Evolutionary conservation across 2,329 filamentous ascomycete species (phyloP), one percentile per base, ranked within the genome.

Genomic region (Coniochaeta pulveracea): DNA sequence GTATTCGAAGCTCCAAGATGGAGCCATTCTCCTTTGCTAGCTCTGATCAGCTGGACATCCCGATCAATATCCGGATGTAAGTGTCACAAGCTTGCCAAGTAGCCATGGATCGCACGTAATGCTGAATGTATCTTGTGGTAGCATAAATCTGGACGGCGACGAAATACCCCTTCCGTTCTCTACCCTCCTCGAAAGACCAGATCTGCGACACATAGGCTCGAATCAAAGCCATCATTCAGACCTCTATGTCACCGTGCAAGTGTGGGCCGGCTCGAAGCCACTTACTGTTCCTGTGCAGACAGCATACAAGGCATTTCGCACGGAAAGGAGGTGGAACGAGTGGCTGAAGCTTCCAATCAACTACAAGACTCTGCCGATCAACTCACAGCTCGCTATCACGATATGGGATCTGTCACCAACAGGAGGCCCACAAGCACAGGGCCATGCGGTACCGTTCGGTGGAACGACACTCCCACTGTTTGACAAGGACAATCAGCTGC

Each of bases 221-320:
- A 91, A 89, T 48, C 73, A 78, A 41, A 86, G 83, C 55, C 65
- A 80, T 1, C 64, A 80, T 51, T 95, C 86, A 17, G 91, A 98
- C 54, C 77, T 98, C 30, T 95, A 89, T 51, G 79, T 93, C 31
- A 95, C 88, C 1, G 82, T 80, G 7, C 91, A 96, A 56, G 72
- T 96, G 48, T 98, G 89, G 81, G 85, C 88, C 10, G 86, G 93
- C 48, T 95, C 88, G 18, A 98, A 98, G 54, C 86, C 89, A 22
- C 63, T 98, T 44, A 93, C 88, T 0, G 84, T 96, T 1, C 83
- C 86, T 1, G 72, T 93, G 9, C 89, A 96, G 55, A 98, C 91
- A 3, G 73, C 85, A 16, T 96, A 96, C 60, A 94, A 86, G 51
- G 64, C 85, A 6, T 96, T 98, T 53, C 85, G 86, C 51, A 72